Percentiles rank a stretch among this genome's conserved stretches.
Conservation (phyloP, 352 stramenopile species). For the Thalassiosira mediterranea region DNA sequence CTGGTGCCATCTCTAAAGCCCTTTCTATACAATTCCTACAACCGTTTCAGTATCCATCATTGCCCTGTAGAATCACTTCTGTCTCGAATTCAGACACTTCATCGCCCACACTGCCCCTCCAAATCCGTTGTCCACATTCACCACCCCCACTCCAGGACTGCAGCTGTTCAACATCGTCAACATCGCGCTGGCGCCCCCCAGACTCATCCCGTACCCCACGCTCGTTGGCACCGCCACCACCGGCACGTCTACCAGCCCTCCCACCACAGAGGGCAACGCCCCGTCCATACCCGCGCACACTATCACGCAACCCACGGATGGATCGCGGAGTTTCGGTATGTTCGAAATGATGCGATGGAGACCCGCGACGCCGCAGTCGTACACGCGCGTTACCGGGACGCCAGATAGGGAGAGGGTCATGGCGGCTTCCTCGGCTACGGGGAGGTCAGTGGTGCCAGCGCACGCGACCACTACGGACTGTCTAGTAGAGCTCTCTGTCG, state of each 20-base stretch:
- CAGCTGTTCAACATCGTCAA: slow-evolving; percentile 98
- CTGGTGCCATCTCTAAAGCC: no score
- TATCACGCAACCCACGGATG: slow-evolving; percentile 87
- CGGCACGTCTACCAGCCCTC: slow-evolving; percentile 81
- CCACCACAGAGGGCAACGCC: slow-evolving; percentile 95
- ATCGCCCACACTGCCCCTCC: slow-evolving; percentile 92
- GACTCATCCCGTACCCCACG: slow-evolving; percentile 88
- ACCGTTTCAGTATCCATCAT: no score
- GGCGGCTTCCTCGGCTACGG: slow-evolving; percentile 94
- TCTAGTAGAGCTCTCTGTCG: neutral
- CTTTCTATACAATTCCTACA: no score
- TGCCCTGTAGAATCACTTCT: no score
- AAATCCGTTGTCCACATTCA: slow-evolving; percentile 99
- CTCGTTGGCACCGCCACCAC: slow-evolving; percentile 80
- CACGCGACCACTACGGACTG: slow-evolving; percentile 87
- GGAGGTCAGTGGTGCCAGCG: slow-evolving; percentile 94
- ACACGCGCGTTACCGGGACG: slow-evolving; percentile 86
- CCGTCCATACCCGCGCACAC: slow-evolving; percentile 98
- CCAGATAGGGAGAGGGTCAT: slow-evolving; percentile 91
- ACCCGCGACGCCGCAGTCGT: slow-evolving; percentile 92
- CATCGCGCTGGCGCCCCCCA: slow-evolving; percentile 91
- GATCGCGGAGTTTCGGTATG: slow-evolving; percentile 81
- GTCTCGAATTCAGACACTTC: slow-evolving; percentile 58
- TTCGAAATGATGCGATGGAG: slow-evolving; percentile 91
- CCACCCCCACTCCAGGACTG: slow-evolving; percentile 95